Percentiles rank a stretch among this genome's conserved stretches.
phyloP scores from a whole-genome alignment of 2,329 filamentous ascomycete genomes.

The Fusarium piperis region DNA sequence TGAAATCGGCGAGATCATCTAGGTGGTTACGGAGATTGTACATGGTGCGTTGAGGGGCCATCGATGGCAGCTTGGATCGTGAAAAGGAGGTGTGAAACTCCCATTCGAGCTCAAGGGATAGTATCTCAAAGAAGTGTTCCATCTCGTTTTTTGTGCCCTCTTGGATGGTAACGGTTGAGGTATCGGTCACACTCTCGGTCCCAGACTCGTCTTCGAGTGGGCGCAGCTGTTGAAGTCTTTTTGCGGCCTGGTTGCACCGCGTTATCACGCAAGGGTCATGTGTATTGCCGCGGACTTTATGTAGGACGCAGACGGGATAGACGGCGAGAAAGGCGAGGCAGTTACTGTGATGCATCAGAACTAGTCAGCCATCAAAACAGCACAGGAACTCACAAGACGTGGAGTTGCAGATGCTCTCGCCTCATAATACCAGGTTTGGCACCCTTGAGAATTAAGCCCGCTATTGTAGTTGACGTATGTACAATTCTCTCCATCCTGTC shows the following conservation, averaged over 20 bases:
- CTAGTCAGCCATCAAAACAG: neutral
- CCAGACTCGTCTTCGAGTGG: neutral
- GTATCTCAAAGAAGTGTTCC: constrained; percentile 41
- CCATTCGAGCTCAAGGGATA: constrained; percentile 38
- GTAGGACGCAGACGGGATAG: constrained; percentile 39
- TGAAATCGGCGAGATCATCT: constrained; percentile 38
- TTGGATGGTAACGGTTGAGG: neutral
- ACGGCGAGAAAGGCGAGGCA: constrained; percentile 40
- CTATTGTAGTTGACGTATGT: constrained; percentile 27
- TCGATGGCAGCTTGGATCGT: constrained; percentile 14
- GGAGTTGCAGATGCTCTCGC: constrained; percentile 21
- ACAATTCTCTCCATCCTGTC: constrained; percentile 37
- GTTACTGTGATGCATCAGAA: constrained; percentile 33
- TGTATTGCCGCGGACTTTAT: constrained; percentile 37
- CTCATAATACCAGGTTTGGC: neutral
- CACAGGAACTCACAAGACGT: constrained; percentile 32
- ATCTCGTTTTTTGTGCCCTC: neutral
- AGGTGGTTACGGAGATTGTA: constrained; percentile 42
- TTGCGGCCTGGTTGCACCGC: constrained; percentile 35
- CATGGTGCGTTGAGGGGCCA: constrained; percentile 38
- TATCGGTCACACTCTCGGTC: neutral
- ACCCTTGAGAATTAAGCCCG: constrained; percentile 38
- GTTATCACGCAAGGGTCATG: constrained; percentile 39
- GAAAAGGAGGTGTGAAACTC: constrained; percentile 29
- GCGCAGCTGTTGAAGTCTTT: constrained; percentile 25